Evolutionary conservation across 2,329 filamentous ascomycete species (phyloP).

Genomic region (Didymella glomerata): DNA sequence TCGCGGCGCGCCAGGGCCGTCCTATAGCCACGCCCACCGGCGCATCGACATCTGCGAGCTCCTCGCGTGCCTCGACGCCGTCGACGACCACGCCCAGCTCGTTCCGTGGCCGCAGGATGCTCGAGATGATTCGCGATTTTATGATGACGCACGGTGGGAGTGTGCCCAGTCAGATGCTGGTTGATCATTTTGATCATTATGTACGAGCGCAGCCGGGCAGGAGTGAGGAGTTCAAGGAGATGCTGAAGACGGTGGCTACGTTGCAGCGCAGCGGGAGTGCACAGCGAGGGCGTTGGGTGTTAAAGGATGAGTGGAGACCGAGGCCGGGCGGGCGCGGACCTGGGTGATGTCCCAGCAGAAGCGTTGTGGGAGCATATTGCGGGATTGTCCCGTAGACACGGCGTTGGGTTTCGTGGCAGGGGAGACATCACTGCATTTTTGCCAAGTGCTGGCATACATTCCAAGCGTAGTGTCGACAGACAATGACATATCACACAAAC

Average conservation of each 20-base stretch:
- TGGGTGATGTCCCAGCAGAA: not conserved
- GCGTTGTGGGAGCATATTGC: no score
- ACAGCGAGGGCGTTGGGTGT: slow-evolving; percentile 63
- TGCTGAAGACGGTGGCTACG: slow-evolving; percentile 77
- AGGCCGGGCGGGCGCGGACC: slow-evolving; percentile 3
- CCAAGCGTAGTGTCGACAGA: slow-evolving; percentile 3
- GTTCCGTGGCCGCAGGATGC: slow-evolving; percentile 54
- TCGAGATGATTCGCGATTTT: slow-evolving; percentile 74
- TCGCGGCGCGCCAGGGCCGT: slow-evolving; percentile 53
- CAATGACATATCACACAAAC: not conserved
- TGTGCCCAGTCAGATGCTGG: slow-evolving; percentile 82
- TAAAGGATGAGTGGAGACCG: slow-evolving; percentile 63
- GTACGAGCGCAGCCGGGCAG: slow-evolving; percentile 74
- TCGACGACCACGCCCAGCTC: slow-evolving; percentile 34
- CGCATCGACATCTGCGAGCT: slow-evolving; percentile 21
- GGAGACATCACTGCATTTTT: slow-evolving; percentile 24
- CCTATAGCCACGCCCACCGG: slow-evolving; percentile 21
- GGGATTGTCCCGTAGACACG: not conserved
- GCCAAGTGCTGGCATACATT: slow-evolving; percentile 33
- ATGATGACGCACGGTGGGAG: slow-evolving; percentile 79
- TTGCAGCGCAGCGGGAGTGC: slow-evolving; percentile 66
- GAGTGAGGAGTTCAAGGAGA: slow-evolving; percentile 78
- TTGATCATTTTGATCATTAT: slow-evolving; percentile 87
- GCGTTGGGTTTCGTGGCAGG: slow-evolving; percentile 6
- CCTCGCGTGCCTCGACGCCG: slow-evolving; percentile 43